A percentile compares a stretch with the other conserved stretches of the same genome.
phyloP scores from a whole-genome alignment of 108 stramenopile genomes.

The Conticribra weissflogii region DNA sequence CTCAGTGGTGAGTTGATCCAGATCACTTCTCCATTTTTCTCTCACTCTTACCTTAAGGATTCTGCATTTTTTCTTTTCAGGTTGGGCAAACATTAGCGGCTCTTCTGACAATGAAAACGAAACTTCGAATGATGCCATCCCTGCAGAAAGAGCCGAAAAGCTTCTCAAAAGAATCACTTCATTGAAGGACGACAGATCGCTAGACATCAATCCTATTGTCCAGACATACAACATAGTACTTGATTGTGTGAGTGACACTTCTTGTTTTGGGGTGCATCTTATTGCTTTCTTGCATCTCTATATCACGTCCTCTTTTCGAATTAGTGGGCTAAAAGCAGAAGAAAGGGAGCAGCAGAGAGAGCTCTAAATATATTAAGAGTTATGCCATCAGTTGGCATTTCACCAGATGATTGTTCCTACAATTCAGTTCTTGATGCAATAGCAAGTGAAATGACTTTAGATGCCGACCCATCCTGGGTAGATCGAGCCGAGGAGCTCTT shows the following conservation, averaged over 20 bases:
- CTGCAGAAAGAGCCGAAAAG: slow-evolving; percentile 46
- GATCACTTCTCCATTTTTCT: too few species aligned
- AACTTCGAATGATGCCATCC: background rate
- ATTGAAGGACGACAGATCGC: slow-evolving; percentile 9
- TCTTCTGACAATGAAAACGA: slow-evolving; percentile 1
- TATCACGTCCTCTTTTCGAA: background rate
- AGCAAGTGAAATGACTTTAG: slow-evolving; percentile 31
- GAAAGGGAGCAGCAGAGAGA: slow-evolving; percentile 25
- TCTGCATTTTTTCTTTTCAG: slow-evolving; percentile 1
- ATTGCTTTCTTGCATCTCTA: background rate
- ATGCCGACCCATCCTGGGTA: slow-evolving; percentile 22
- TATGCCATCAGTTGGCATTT: slow-evolving; percentile 12
- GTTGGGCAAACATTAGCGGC: slow-evolving; percentile 37
- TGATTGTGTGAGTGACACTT: slow-evolving; percentile 47
- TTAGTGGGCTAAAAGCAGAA: slow-evolving; percentile 42
- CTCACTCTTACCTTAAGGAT: background rate
- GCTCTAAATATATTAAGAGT: slow-evolving; percentile 34
- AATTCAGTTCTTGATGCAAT: slow-evolving; percentile 38
- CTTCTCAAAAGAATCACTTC: slow-evolving; percentile 33
- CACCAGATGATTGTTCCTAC: slow-evolving; percentile 37
- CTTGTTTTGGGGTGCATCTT: too few species aligned
- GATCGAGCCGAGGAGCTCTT: slow-evolving; percentile 20
- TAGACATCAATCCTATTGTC: slow-evolving; percentile 30
- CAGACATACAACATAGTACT: slow-evolving; percentile 43
- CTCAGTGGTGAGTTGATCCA: slow-evolving; percentile 23